These are phyloP conservation scores for Aureobasidium leucospermi DNA, from an alignment of 2,329 filamentous ascomycete genomes.

Conservation along the genomic window DNA sequence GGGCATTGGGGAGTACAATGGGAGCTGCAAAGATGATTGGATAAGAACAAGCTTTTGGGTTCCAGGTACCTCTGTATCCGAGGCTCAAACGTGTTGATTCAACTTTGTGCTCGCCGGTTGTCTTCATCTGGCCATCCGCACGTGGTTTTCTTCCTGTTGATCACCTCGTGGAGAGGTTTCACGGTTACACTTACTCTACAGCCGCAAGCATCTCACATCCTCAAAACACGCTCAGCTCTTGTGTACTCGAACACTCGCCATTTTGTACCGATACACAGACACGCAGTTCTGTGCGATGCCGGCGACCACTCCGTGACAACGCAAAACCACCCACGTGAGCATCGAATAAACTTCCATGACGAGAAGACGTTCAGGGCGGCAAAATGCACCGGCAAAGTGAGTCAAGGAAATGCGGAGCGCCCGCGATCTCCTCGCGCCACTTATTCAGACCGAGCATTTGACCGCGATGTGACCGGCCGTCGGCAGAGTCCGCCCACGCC, in stretches of 20 bases:
- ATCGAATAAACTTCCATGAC: neutral
- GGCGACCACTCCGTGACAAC: neutral
- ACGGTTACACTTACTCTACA: neutral
- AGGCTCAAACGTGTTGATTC: neutral
- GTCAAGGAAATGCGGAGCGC: conserved; percentile 5
- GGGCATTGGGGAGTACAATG: no score
- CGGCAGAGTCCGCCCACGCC: neutral
- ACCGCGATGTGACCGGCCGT: neutral
- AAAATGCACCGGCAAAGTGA: conserved; percentile 10
- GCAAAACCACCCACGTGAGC: no score
- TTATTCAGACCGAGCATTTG: conserved; percentile 8
- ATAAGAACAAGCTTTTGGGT: neutral
- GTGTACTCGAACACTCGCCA: no score
- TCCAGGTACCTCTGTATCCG: neutral
- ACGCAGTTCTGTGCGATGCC: neutral
- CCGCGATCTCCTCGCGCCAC: neutral
- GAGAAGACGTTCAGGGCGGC: neutral
- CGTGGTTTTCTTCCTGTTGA: neutral
- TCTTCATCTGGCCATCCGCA: neutral
- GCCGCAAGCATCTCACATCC: no score
- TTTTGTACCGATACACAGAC: no score
- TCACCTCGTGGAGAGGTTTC: neutral
- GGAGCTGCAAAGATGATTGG: neutral
- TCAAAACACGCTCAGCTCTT: no score
- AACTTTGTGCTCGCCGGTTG: neutral